Conservation (phyloP, 805 yeast genomes). For the Ogataea methylovora region DNA sequence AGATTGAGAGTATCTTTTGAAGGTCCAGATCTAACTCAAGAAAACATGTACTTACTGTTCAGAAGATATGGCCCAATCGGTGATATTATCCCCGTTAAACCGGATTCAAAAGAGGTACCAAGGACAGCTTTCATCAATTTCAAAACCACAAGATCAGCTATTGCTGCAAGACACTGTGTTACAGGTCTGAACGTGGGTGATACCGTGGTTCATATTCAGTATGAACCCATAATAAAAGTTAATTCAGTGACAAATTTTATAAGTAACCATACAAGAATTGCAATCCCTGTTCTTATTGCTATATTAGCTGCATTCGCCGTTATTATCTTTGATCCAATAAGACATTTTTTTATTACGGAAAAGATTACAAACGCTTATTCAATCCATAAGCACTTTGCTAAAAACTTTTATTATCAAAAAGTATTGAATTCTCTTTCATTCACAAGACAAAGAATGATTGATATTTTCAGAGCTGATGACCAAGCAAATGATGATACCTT, state of each 20-base stretch:
- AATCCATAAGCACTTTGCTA: slow-evolving; percentile 32
- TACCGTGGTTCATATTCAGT: slow-evolving; percentile 68
- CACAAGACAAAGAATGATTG: slow-evolving; percentile 19
- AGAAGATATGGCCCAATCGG: slow-evolving; percentile 81
- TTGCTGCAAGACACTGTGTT: slow-evolving; percentile 83
- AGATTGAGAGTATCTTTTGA: slow-evolving; percentile 62
- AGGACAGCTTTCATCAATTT: slow-evolving; percentile 49
- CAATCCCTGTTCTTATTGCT: slow-evolving; percentile 76
- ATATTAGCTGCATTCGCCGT: slow-evolving; percentile 76
- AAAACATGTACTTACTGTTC: slow-evolving; percentile 66
- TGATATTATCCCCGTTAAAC: slow-evolving; percentile 58
- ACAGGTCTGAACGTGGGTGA: slow-evolving; percentile 66
- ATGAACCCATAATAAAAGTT: slow-evolving; percentile 46
- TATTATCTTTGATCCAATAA: slow-evolving; percentile 84
- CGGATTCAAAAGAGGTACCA: slow-evolving; percentile 38
- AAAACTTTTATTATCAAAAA: slow-evolving; percentile 27
- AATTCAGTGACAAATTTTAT: slow-evolving; percentile 52
- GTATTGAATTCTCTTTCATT: slow-evolving; percentile 23
- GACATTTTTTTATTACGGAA: slow-evolving; percentile 69
- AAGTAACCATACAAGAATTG: slow-evolving; percentile 70
- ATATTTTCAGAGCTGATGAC: slow-evolving; percentile 9
- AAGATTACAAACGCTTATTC: slow-evolving; percentile 60
- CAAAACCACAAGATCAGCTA: slow-evolving; percentile 55
- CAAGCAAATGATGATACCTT: slow-evolving; percentile 6
- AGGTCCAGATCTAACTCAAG: slow-evolving; percentile 73